phyloP scores from a whole-genome alignment of 202 grass and related monocot species.

The Cymbopogon flexuosus region DNA sequence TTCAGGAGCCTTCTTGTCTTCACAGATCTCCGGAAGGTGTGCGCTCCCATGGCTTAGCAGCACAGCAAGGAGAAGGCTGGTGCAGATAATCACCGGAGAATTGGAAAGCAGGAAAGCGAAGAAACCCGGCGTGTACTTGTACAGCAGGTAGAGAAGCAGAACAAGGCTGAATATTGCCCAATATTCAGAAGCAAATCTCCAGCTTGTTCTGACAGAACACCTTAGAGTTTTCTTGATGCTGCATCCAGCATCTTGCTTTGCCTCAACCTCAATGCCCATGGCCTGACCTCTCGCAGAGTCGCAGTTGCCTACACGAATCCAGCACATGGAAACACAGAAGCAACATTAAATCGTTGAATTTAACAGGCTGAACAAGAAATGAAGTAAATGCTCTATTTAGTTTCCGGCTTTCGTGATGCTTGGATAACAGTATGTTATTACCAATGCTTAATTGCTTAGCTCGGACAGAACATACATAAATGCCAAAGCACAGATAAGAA shows the following conservation, averaged over 20 bases:
- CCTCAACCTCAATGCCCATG: conserved; percentile 35
- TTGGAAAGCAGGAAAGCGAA: conserved; percentile 59
- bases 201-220: conserved; percentile 44
- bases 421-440: background rate
- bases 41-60: conserved; percentile 60
- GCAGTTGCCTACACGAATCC: background rate
- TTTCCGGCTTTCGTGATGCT: background rate
- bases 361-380: background rate
- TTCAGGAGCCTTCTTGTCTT: conserved; percentile 19
- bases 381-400: too few species aligned
- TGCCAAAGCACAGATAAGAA: background rate
- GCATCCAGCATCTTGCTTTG: conserved; percentile 20
- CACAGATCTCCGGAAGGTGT: conserved; percentile 40
- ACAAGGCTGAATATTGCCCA: conserved; percentile 39
- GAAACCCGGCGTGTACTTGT: conserved; percentile 53
- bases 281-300: background rate
- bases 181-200: conserved; percentile 51
- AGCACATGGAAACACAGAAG: background rate
- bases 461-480: background rate
- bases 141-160: conserved; percentile 58
- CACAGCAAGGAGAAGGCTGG: conserved; percentile 63
- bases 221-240: conserved; percentile 40
- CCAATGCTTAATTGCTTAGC: background rate
- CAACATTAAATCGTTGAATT: conserved; percentile 1
- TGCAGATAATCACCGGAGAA: conserved; percentile 83